phyloP scores from a whole-genome alignment of 2,329 filamentous ascomycete genomes.

The Leptodontidium sp. region DNA sequence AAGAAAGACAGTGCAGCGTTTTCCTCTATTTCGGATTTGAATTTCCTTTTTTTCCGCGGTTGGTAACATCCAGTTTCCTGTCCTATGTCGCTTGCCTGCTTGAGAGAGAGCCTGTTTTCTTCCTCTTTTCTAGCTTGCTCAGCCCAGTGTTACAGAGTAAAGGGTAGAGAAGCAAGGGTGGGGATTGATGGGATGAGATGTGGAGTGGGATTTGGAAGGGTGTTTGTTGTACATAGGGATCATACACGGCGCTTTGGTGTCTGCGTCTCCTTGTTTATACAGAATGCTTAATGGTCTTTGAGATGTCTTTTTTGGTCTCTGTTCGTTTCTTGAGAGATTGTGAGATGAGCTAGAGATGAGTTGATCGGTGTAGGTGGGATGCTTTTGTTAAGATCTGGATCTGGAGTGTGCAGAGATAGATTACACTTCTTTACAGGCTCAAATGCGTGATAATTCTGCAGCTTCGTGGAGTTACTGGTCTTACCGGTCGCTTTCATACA shows the following conservation, averaged over 20 bases:
- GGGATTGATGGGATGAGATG: conserved; percentile 17
- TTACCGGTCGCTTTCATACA: no score
- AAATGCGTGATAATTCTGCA: no score
- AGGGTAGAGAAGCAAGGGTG: conserved; percentile 12
- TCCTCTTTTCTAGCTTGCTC: conserved; percentile 10
- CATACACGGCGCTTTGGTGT: conserved; percentile 45
- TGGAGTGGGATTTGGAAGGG: conserved; percentile 7
- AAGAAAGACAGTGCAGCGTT: not conserved
- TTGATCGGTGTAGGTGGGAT: no score
- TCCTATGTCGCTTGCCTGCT: conserved; percentile 3
- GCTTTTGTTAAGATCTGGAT: no score
- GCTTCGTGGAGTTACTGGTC: no score
- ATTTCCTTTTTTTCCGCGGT: not conserved
- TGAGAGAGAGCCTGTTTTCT: not conserved
- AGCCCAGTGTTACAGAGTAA: conserved; percentile 18
- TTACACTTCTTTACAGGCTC: no score
- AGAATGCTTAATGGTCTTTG: conserved; percentile 29
- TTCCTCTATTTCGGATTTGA: not conserved
- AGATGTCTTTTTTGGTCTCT: not conserved
- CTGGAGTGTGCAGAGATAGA: no score
- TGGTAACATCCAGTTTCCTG: conserved; percentile 22
- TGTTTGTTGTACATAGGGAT: conserved; percentile 44
- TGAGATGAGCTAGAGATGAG: no score
- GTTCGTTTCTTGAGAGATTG: not conserved
- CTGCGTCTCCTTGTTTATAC: conserved; percentile 40